A percentile compares a stretch with the other conserved stretches of the same genome.
Evolutionary conservation across 345 rosid species (phyloP).

Genomic region (Aquilaria yunnanensis): DNA sequence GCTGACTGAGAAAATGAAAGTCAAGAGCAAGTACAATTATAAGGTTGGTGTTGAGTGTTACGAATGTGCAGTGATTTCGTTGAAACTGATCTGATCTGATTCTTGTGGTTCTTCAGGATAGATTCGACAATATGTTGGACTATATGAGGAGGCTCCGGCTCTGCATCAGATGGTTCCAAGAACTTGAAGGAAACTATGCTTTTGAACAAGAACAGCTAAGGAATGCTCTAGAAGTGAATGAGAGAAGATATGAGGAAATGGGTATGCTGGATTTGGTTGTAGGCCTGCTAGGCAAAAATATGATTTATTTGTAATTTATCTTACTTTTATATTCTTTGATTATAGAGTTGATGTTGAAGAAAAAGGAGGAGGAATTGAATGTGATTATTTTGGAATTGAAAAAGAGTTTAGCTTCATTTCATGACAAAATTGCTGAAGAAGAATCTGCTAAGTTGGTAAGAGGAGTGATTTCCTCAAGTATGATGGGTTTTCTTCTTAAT

Average conservation of each 20-base stretch:
- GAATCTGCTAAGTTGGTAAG: constrained; percentile 77
- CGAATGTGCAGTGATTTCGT: constrained; percentile 5
- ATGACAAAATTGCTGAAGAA: constrained; percentile 63
- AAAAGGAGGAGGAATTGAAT: constrained; percentile 79
- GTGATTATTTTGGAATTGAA: constrained; percentile 71
- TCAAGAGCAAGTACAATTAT: constrained; percentile 65
- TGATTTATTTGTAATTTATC: constrained; percentile 3
- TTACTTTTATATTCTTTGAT: constrained; percentile 14
- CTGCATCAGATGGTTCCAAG: constrained; percentile 92
- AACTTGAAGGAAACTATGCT: constrained; percentile 64
- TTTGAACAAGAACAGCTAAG: constrained; percentile 69
- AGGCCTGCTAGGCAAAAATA: background rate
- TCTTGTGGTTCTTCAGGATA: constrained; percentile 48
- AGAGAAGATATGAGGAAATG: constrained; percentile 60
- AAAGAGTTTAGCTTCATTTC: constrained; percentile 56
- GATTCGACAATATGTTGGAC: constrained; percentile 86
- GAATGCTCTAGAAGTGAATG: constrained; percentile 48
- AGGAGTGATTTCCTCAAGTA: background rate
- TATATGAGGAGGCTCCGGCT: constrained; percentile 80
- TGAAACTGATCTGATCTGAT: background rate
- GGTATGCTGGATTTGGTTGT: constrained; percentile 31
- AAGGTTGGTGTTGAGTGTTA: constrained; percentile 33
- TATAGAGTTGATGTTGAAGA: constrained; percentile 52
- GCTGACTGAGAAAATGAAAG: constrained; percentile 43
- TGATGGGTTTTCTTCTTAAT: background rate